Conservation (phyloP, 2,329 filamentous ascomycete genomes). For the Aspergillus texensis region DNA sequence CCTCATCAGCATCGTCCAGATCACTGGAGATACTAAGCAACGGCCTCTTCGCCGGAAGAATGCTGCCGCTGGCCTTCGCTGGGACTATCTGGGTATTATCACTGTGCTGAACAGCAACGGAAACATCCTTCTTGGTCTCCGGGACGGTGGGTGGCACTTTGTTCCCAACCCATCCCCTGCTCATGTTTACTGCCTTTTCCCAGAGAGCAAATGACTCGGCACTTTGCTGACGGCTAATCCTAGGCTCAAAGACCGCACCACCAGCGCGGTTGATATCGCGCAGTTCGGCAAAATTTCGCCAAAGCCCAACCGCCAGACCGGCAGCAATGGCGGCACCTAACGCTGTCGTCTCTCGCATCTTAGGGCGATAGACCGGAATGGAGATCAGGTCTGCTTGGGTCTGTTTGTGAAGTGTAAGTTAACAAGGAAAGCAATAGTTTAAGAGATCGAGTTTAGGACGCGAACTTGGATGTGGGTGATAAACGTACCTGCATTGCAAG, state of each 20-base stretch:
- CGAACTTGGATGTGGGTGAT: not conserved
- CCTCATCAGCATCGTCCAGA: conserved; percentile 38
- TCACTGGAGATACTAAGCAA: conserved; percentile 29
- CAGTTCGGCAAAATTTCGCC: conserved; percentile 74
- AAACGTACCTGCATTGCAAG: conserved; percentile 74
- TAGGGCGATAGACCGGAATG: conserved; percentile 77
- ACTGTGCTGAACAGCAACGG: conserved; percentile 15
- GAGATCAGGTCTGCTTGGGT: conserved; percentile 81
- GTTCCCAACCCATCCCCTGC: conserved; percentile 62
- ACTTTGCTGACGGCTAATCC: conserved; percentile 57
- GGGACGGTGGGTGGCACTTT: not conserved
- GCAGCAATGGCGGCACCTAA: conserved; percentile 85
- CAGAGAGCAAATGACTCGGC: conserved; percentile 66
- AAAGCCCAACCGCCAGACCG: conserved; percentile 76
- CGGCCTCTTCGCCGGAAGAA: conserved; percentile 18
- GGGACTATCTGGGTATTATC: conserved; percentile 15
- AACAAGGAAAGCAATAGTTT: not conserved
- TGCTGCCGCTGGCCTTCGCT: conserved; percentile 19
- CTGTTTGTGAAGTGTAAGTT: conserved; percentile 37
- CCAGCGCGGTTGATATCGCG: conserved; percentile 70
- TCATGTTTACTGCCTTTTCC: conserved; percentile 76
- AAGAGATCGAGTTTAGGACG: not conserved
- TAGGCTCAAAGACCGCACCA: conserved; percentile 70
- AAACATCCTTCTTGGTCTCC: not conserved
- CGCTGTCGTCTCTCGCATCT: conserved; percentile 85